Evolutionary conservation across 768 basidiomycete genomes (phyloP).

Genomic region (Boletellus ananas): DNA sequence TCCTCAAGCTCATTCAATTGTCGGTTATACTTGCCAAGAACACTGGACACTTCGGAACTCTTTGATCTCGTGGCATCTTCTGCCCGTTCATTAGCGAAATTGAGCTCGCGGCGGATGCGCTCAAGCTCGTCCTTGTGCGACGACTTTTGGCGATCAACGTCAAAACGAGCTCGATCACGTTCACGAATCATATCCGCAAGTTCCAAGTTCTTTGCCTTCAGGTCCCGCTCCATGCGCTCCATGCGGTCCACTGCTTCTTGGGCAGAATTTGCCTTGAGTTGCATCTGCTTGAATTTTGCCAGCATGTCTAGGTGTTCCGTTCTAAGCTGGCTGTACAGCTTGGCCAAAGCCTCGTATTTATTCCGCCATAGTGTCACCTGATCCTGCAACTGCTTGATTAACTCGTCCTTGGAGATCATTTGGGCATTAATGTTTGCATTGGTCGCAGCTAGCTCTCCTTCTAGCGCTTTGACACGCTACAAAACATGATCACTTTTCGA

Average conservation of each 20-base stretch:
- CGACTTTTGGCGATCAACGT: constrained; percentile 89
- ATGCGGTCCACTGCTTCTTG: constrained; percentile 97
- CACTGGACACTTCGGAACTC: constrained; percentile 84
- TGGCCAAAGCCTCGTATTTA: constrained; percentile 98
- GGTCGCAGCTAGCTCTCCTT: constrained; percentile 79
- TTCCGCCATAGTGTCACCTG: constrained; percentile 96
- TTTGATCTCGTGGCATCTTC: constrained; percentile 90
- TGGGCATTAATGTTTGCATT: constrained; percentile 78
- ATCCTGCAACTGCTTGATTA: constrained; percentile 93
- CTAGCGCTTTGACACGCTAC: constrained; percentile 93
- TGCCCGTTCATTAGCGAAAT: constrained; percentile 96
- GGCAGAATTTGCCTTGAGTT: constrained; percentile 96
- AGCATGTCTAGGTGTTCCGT: constrained; percentile 98
- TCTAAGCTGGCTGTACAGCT: constrained; percentile 96
- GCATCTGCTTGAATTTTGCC: constrained; percentile 94
- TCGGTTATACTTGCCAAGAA: constrained; percentile 92
- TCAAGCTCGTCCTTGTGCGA: constrained; percentile 95
- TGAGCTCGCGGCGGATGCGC: constrained; percentile 84
- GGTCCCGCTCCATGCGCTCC: constrained; percentile 97
- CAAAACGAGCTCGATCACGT: constrained; percentile 92
- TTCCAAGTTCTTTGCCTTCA: constrained; percentile 98
- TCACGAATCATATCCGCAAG: constrained; percentile 99
- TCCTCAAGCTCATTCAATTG: constrained; percentile 97
- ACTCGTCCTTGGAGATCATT: constrained; percentile 86
- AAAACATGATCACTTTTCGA: constrained; percentile 6